Conservation (phyloP, 2,329 filamentous ascomycete genomes). For the Xylaria sp. region DNA sequence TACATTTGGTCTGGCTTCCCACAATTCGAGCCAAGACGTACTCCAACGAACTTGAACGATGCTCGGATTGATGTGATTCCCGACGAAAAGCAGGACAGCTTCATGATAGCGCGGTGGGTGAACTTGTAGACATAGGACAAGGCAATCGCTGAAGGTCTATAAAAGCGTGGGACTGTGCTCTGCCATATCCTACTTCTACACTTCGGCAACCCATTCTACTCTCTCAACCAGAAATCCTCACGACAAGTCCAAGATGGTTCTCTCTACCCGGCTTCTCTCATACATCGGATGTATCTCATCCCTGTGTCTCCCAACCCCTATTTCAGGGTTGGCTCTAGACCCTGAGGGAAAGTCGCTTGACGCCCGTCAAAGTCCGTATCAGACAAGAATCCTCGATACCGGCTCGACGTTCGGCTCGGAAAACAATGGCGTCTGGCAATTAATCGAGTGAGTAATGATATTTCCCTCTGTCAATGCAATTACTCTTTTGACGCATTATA, state of each 20-base stretch:
- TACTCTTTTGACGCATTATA: too few species aligned
- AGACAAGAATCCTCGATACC: conserved; percentile 17
- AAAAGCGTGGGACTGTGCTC: background rate
- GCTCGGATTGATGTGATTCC: background rate
- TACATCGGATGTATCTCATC: conserved; percentile 12
- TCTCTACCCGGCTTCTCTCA: conserved; percentile 3
- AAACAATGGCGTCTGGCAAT: conserved; percentile 30
- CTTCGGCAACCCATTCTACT: background rate
- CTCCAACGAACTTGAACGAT: background rate
- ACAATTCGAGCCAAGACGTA: too few species aligned
- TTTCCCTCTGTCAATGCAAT: background rate
- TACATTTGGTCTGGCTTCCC: background rate
- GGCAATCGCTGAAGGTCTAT: background rate
- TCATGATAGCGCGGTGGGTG: background rate
- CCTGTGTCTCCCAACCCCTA: background rate
- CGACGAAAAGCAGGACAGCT: background rate
- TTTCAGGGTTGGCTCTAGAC: background rate
- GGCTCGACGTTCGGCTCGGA: conserved; percentile 25
- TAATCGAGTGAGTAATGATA: conserved; percentile 27
- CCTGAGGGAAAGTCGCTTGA: background rate
- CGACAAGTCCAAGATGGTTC: conserved; percentile 1
- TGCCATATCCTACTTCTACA: background rate
- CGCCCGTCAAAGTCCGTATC: conserved; percentile 13
- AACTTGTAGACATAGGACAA: background rate
- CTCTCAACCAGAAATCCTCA: background rate